Conservation (phyloP, 1,284 basidiomycete genomes). For the Polyporus tsugae region DNA sequence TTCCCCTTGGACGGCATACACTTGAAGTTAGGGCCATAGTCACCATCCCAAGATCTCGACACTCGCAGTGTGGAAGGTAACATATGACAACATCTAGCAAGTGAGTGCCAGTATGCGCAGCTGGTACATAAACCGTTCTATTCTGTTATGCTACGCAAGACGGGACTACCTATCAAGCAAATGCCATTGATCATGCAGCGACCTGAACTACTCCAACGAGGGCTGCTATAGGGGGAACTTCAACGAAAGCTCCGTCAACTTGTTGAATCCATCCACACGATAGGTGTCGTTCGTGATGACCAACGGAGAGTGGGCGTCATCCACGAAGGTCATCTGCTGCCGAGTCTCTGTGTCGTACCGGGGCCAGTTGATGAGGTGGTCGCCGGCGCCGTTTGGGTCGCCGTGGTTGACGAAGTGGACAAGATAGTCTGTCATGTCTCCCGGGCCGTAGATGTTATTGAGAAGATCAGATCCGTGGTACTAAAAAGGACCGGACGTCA, state of each 20-base stretch:
- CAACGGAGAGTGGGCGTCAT: slow-evolving; percentile 29
- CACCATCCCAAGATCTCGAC: no score
- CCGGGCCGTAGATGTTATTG: slow-evolving; percentile 18
- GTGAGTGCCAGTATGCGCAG: no score
- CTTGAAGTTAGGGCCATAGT: no score
- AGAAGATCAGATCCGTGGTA: slow-evolving; percentile 23
- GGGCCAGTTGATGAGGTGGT: slow-evolving; percentile 14
- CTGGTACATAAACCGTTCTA: background rate
- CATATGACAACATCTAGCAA: no score
- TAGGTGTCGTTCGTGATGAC: slow-evolving; percentile 39
- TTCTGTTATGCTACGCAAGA: background rate
- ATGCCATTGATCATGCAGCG: background rate
- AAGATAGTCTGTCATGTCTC: slow-evolving; percentile 24
- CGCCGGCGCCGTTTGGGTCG: slow-evolving; percentile 23
- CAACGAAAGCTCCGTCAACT: slow-evolving; percentile 13
- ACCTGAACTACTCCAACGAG: background rate
- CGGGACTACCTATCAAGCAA: background rate
- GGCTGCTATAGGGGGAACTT: slow-evolving; percentile 6
- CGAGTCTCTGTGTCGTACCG: slow-evolving; percentile 19
- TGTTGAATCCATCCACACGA: slow-evolving; percentile 28
- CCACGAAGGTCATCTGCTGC: slow-evolving; percentile 29
- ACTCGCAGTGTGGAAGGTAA: no score
- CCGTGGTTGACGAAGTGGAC: slow-evolving; percentile 28
- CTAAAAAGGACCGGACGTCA: background rate
- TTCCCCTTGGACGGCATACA: no score